Base-by-base conservation (phyloP, 2,329 filamentous ascomycete species). In the Aspergillus flavus region DNA sequence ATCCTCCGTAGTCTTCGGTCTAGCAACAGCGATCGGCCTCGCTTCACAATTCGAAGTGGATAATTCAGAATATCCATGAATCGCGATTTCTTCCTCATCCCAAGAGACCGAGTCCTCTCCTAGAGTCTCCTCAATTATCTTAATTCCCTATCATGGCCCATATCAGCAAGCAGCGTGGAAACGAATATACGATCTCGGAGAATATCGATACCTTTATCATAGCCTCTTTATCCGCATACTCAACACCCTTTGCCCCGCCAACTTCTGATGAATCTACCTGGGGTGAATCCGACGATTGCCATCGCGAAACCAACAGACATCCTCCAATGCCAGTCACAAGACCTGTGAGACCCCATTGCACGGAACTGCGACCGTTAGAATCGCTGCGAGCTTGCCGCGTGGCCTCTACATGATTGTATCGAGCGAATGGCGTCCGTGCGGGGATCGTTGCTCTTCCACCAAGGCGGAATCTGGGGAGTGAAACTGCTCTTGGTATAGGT, bases 61-160 rank as follows among this genome's bases (percentile, higher is more conserved):
- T 86, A 87, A 89, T 70, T 90, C 88, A 0, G 87, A 90, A 73
- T 86, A 87, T 12, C 88, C 87, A 70, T 91, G 89, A 36, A 80
- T 74, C 39, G 85, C 83, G 1, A 90, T 75, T 56, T 87, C 86
- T 56, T 89, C 86, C 36, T 84, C 79, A 70, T 91, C 88, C 21
- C 48, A 52, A 11, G 48, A 52, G 4, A 52, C 28, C 1, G 28
- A 32, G 9, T 52, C 28, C 26, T 52, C 19, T 34, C 48, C 48
- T 5, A 52, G 28, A 32, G 48, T 52, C 12, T 52, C 28, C 6
- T 52, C 26, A 23, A 52, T 52, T n/a, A 52, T 30, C 28, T 34
- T 30, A 19, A 52, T 52, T 34, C 48, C 48, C 48, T 52, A 12
- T 10, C 48, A 32, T 12, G 10, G 5, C 6, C 1, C 7, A 11